These are phyloP conservation scores for Aspergillus eucalypticola DNA, from an alignment of 2,329 filamentous ascomycete species.

Conservation along the genomic window DNA sequence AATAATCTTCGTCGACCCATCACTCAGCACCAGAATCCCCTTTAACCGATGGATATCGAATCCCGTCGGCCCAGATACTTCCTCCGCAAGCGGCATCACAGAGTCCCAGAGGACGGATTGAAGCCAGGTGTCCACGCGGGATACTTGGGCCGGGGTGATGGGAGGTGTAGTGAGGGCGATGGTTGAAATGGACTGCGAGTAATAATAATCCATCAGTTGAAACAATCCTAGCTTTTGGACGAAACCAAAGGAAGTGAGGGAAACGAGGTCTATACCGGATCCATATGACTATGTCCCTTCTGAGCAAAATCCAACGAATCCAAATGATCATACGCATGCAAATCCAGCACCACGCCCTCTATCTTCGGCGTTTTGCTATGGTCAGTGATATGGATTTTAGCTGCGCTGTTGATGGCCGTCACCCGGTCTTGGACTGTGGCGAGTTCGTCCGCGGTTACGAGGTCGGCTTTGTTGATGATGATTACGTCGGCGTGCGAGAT, in stretches of 20 bases:
- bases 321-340: constrained; percentile 89
- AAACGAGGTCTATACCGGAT: constrained; percentile 59
- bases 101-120: constrained; percentile 80
- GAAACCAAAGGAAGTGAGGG: too few species aligned
- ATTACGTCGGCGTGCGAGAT: constrained; percentile 96
- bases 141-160: constrained; percentile 60
- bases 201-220: too few species aligned
- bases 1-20: constrained; percentile 70
- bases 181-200: constrained; percentile 74
- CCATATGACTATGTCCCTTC: constrained; percentile 87
- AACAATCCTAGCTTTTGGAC: too few species aligned
- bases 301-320: constrained; percentile 67
- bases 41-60: constrained; percentile 91
- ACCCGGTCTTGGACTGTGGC: constrained; percentile 70
- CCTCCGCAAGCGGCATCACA: constrained; percentile 27
- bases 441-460: constrained; percentile 72
- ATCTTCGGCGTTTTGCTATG: constrained; percentile 78
- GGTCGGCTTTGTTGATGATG: constrained; percentile 88
- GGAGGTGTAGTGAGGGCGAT: constrained; percentile 68
- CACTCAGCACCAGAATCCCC: constrained; percentile 68
- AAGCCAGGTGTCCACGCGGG: constrained; percentile 75
- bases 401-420: constrained; percentile 82
- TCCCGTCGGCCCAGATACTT: constrained; percentile 23
- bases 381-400: constrained; percentile 78
- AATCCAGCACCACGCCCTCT: constrained; percentile 81